Base-by-base conservation (phyloP, 805 yeast species). In the Maudiozyma pseudohumilis region DNA sequence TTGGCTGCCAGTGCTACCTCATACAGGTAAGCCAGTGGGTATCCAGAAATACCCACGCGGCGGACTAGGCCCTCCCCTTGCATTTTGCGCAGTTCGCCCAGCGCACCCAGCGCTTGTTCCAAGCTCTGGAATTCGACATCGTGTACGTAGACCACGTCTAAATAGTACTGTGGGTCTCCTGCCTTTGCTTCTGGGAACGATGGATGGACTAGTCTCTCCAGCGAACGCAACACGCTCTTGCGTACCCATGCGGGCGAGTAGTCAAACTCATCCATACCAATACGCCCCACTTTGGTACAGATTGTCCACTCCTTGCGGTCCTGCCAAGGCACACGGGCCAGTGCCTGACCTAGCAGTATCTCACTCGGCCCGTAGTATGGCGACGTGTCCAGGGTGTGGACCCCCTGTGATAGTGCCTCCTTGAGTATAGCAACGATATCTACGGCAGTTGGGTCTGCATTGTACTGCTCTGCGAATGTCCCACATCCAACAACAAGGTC, bases 401-500 rank as follows among this genome's bases (percentile, higher is more conserved):
- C 64, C 0, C 96, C 96, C 19, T 66, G 53, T 16, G 64, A 60
- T 49, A 88, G 78, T 0, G 88, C 92, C 11, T 56, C 49, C 34
- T 63, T 53, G 16, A 88, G 47, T 35, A 88, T 70, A 0, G 72
- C 75, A 9, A 60, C 64, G 9, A 77, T 68, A 1, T 85, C 80
- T 29, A 84, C 47, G 0, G 62, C 50, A 25, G 66, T 64, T 1
- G 95, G 95, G 48, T 82, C 71, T 9, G 68, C 74, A 43, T 80
- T 74, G 65, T 85, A 88, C 53, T 81, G 94, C 17, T 74, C 68
- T 60, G 85, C 87, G 67, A 87, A 78, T 4, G 82, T 82, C 0
- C 95, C 95, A 2, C 95, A 96, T 0, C 97, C 97, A 3, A 87
- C n/a, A n/a, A n/a, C n/a, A n/a, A n/a, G n/a, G n/a, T n/a, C n/a